A percentile compares a stretch with the other conserved stretches of the same genome.
These are phyloP conservation scores for Solanum virginianum DNA, from an alignment of 257 asterid species.

Conservation along the genomic window DNA sequence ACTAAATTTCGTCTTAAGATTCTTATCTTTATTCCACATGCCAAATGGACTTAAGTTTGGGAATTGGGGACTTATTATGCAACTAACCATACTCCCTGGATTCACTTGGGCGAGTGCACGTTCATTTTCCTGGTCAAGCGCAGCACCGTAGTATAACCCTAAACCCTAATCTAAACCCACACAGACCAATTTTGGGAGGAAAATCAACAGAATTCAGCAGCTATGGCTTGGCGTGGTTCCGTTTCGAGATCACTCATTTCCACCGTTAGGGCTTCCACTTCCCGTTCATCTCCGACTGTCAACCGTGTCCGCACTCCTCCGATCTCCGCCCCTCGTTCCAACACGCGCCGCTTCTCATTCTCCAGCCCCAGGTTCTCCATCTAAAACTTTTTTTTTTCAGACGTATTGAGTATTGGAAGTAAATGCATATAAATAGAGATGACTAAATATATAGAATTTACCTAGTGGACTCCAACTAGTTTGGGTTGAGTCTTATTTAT, in stretches of 20 bases:
- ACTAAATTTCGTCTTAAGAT: too few species aligned
- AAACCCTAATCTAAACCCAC: constrained; percentile 33
- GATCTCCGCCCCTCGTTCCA: constrained; percentile 39
- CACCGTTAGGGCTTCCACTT: constrained; percentile 57
- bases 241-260: constrained; percentile 57
- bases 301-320: constrained; percentile 51
- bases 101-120: not conserved
- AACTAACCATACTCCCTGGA: not conserved
- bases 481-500: not conserved
- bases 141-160: constrained; percentile 2
- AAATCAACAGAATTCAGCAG: not conserved
- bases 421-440: not conserved
- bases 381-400: not conserved
- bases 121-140: not conserved
- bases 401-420: not conserved
- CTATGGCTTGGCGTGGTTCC: constrained; percentile 94
- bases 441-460: not conserved
- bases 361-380: constrained; percentile 57
- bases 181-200: not conserved
- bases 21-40: too few species aligned
- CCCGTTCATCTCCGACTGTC: constrained; percentile 55
- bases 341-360: constrained; percentile 61
- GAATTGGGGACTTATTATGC: not conserved
- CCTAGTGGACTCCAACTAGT: not conserved
- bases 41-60: not conserved